A percentile compares a stretch with the other conserved stretches of the same genome.
Conservation (phyloP, 768 basidiomycete species). For the Tulasnella sp. region DNA sequence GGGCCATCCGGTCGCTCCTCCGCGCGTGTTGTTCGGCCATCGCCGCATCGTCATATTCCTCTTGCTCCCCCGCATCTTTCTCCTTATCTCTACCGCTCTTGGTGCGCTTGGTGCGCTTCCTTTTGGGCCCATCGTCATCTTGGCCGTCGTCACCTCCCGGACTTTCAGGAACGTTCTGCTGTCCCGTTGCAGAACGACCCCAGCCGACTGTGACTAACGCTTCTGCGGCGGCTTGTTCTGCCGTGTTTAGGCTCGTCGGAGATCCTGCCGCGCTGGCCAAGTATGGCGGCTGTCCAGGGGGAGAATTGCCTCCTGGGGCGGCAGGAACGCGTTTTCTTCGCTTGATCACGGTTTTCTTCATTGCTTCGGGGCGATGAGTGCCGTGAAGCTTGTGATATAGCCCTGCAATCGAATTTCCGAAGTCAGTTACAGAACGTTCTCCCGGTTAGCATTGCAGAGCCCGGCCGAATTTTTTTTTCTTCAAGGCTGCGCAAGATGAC, state of each 20-base stretch:
- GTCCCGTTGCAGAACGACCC: conserved; percentile 20
- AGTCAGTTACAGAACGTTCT: too few relatives aligned
- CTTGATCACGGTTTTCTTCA: conserved; percentile 99
- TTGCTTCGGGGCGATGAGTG: conserved; percentile 89
- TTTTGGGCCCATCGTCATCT: conserved; percentile 18
- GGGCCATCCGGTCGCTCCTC: neutral
- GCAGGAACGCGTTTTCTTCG: conserved; percentile 94
- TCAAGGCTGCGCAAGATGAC: neutral
- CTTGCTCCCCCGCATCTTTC: neutral
- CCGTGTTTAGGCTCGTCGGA: conserved; percentile 29
- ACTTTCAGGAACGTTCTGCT: conserved; percentile 27
- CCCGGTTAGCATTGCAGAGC: too few relatives aligned
- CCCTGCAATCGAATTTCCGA: conserved; percentile 52
- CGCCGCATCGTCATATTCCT: conserved; percentile 13
- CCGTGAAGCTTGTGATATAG: conserved; percentile 98
- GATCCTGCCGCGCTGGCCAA: neutral
- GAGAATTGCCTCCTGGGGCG: conserved; percentile 32
- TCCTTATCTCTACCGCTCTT: conserved; percentile 10
- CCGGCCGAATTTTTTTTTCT: too few relatives aligned
- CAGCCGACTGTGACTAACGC: conserved; percentile 76
- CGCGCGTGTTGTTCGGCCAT: conserved; percentile 1
- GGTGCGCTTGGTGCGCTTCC: conserved; percentile 13
- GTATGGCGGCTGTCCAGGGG: conserved; percentile 10
- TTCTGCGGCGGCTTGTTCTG: conserved; percentile 83
- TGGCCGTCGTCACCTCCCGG: conserved; percentile 34